Evolutionary conservation across 208 protist species (phyloP), one percentile per base, ranked within the genome.

Genomic region (Trypanosoma boissoni): DNA sequence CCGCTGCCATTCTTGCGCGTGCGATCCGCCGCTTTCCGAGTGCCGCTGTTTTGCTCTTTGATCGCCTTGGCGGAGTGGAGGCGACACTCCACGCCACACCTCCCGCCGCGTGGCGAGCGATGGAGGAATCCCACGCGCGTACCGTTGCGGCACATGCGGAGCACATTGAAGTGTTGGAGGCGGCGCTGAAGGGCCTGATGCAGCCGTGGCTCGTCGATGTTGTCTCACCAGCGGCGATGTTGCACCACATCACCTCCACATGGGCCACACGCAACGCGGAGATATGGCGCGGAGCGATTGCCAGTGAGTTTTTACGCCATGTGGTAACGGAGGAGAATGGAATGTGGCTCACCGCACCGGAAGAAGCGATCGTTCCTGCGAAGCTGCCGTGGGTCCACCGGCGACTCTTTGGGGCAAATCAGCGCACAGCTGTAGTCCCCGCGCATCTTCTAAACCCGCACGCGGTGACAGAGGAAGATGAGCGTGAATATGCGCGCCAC

Each of bases 231-330:
- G n/a, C n/a, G n/a, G n/a, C n/a, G 0, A 29, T 49, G 49, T 44
- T 65, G 23, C 23, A 45, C 2, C 71, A 79, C 46, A 32, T 87
- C 0, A 69, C 63, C 0, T 58, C 70, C 0, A 64, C 91, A 16
- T 92, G 90, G 50, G 80, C 79, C 0, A 68, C 62, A n/a, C 71
- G 83, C 6, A 80, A 86, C 39, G 71, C 71, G 42, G 85, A 95
- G 48, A 75, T 95, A 50, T 95, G 88, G 88, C 88, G 80, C 46
- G 56, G 79, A 27, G 62, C 58, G 27, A 78, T 82, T 31, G 57
- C 72, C 20, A 41, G n/a, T 31, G 48, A 31, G 1, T 64, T 78
- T 28, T 55, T 78, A 16, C 37, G 56, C 29, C 45, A 32, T 42
- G 61, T 74, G 28, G 28, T 65, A 37, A 56, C 42, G 21, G 52